Base-by-base conservation (phyloP, 2,329 filamentous ascomycete species). In the Lachnellula hyalina region DNA sequence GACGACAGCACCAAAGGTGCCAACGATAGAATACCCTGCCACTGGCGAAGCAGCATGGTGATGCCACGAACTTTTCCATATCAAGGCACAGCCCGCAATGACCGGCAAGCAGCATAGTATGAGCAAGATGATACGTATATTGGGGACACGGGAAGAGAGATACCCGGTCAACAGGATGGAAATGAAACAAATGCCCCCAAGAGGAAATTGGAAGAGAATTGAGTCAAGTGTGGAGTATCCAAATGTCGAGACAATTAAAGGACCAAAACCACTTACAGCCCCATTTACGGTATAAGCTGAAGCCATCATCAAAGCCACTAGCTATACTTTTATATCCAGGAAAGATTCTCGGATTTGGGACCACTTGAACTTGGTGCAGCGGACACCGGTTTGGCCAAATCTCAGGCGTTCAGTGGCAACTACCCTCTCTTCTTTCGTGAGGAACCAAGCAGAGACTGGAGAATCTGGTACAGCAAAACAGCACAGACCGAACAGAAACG, bases 191-290 rank as follows among this genome's bases (percentile, higher is more conserved):
- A 91, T 67, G 0, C 73, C 85, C 1, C 87, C 87, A 0, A 90
- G 77, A 0, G 88, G 88, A 56, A 91, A 90, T 63, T 91, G 87
- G 66, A 87, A 84, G 0, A 90, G 75, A 56, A 91, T 89, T 0
- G 84, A 80, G 34, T 86, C 75, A 0, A 86, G 75, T 0, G 80
- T 77, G 21, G 75, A 76, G 71, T 79, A 89, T 53, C 85, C 85
- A 65, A 89, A 89, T 0, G 85, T 89, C 1, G 79, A 83, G 1
- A 90, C 85, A 56, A 89, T 89, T 1, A 89, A 72, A 0, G 86
- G 85, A 0, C 86, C 86, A 64, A 89, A 89, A 1, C 85, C 85
- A 36, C 78, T 81, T 11, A 89, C 82, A 6, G 85, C 86, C 9
- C 86, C 86, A 63, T 89, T 89, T 57, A 89, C 80, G 0, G 84